Conservation (phyloP, 1,139 yeast genomes). For the Blastobotrys malaysiensis region DNA sequence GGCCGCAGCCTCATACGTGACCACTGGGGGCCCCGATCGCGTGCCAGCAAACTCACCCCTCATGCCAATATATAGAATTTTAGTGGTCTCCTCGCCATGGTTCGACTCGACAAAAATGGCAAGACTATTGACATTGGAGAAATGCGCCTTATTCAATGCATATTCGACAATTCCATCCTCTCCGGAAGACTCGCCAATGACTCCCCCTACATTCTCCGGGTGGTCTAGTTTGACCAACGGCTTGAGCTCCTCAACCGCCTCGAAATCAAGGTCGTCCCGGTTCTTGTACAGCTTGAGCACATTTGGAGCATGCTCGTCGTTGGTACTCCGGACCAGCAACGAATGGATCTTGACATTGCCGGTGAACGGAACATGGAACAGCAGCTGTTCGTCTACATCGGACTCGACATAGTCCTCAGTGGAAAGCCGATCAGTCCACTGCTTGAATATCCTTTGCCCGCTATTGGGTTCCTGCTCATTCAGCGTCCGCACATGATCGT, state of each 20-base stretch:
- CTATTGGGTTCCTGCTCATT: conserved; percentile 53
- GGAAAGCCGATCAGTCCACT: conserved; percentile 47
- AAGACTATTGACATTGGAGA: conserved; percentile 64
- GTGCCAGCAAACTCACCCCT: conserved; percentile 69
- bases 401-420: conserved; percentile 48
- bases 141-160: conserved; percentile 66
- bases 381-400: conserved; percentile 78
- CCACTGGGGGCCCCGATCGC: conserved; percentile 57
- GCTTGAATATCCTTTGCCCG: conserved; percentile 41
- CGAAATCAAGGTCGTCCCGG: conserved; percentile 64
- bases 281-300: conserved; percentile 71
- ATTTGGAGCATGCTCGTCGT: conserved; percentile 59
- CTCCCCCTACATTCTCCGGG: conserved; percentile 48
- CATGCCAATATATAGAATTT: conserved; percentile 66
- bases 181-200: conserved; percentile 26
- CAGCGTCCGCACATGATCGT: conserved; percentile 55
- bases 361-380: conserved; percentile 73
- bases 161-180: conserved; percentile 72
- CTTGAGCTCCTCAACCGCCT: conserved; percentile 46
- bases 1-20: conserved; percentile 86
- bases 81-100: conserved; percentile 59
- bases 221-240: conserved; percentile 54
- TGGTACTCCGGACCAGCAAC: conserved; percentile 60
- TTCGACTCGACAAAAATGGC: conserved; percentile 64
- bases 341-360: conserved; percentile 73